Base-by-base conservation (phyloP, 768 basidiomycete species). In the Pleurotus giganteus region DNA sequence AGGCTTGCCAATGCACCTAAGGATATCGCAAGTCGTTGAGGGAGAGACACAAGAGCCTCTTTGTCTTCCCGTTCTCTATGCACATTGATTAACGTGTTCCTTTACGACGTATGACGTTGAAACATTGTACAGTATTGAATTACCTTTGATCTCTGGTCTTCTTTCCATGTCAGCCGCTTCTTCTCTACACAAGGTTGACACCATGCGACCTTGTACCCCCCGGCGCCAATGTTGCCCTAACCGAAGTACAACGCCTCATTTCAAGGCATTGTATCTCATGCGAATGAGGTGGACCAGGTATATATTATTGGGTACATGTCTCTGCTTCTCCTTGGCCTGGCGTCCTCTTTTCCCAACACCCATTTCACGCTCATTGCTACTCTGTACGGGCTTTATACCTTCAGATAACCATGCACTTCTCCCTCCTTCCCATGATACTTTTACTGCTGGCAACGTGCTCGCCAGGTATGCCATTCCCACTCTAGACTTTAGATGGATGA, bases 1-100 rank as follows among this genome's bases (percentile, higher is more conserved):
- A 71, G 58, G 53, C 70, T 13, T 75, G 74, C 63, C 67, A 63
- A 24, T 75, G 72, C 47, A 67, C 29, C 28, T 43, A 43, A 27
- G 27, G 39, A 6, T 27, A 34, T 34, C 19, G 17, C 4, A 24
- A 19, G 29, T 15, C 23, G 31, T 37, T n/a, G 41, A 34, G 47
- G 54, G 56, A 34, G 24, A 4, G 13, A 27, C 24, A 6, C 26
- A 19, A 26, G 6, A 4, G n/a, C 19, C 19, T 44, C n/a, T 19
- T 8, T 26, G n/a, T 31, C 13, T 3, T 17, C 19, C 3, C 19
- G 32, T 50, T n/a, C n/a, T n/a, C n/a, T n/a, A n/a, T n/a, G n/a
- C n/a, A n/a, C n/a, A n/a, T n/a, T n/a, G n/a, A n/a, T n/a, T n/a
- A n/a, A n/a, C n/a, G n/a, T n/a, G n/a, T n/a, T n/a, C n/a, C n/a